These are phyloP conservation scores for Tillandsia fasciculata DNA, from an alignment of 176 grass and related monocot species.

Conservation along the genomic window DNA sequence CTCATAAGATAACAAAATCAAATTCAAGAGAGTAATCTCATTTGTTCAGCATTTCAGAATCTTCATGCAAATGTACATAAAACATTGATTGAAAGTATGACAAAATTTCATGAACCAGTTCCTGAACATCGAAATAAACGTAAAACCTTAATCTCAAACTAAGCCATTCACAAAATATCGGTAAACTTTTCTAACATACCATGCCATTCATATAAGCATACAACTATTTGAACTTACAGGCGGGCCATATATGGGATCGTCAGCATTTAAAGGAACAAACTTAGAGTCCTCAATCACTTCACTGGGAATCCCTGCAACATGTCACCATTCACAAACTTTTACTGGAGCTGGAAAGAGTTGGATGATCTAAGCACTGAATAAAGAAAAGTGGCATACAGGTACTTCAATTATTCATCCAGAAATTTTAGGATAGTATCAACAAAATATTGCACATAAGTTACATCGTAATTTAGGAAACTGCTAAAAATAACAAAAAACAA, in stretches of 20 bases:
- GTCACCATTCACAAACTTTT: neutral
- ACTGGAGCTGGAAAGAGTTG: neutral
- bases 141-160: neutral
- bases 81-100: too few relatives aligned
- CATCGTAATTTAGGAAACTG: too few relatives aligned
- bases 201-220: neutral
- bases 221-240: slow-evolving; percentile 44
- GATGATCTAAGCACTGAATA: too few relatives aligned
- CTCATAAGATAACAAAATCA: too few relatives aligned
- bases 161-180: neutral
- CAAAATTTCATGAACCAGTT: too few relatives aligned
- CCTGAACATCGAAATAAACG: too few relatives aligned
- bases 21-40: too few relatives aligned
- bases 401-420: neutral
- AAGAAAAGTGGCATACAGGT: neutral
- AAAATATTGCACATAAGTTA: neutral
- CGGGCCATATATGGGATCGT: slow-evolving; percentile 75
- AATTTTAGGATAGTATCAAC: neutral
- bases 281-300: slow-evolving; percentile 72
- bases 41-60: too few relatives aligned
- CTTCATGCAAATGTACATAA: too few relatives aligned
- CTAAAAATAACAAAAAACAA: too few relatives aligned
- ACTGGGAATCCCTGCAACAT: slow-evolving; percentile 35
- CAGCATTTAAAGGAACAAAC: slow-evolving; percentile 70
- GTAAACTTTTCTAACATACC: neutral